Conservation (phyloP, 345 rosid species). For the Camelina sativa region DNA sequence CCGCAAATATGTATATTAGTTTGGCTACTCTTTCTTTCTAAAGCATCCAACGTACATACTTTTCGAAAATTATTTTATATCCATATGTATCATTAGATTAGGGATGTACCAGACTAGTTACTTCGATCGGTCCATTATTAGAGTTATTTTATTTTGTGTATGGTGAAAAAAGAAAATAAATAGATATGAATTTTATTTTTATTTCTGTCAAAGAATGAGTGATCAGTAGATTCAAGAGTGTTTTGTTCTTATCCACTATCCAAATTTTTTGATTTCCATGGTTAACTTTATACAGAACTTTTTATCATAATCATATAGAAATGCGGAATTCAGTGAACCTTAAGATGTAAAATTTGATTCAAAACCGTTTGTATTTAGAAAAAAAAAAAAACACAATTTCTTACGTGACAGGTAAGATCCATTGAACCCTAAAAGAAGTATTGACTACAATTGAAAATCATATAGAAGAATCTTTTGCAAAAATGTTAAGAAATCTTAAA, state of each 20-base stretch:
- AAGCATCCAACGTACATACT: too few species aligned
- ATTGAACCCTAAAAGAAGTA: background rate
- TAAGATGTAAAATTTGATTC: background rate
- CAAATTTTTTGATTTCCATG: background rate
- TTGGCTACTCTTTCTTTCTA: too few species aligned
- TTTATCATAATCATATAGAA: constrained; percentile 7
- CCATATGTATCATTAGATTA: too few species aligned
- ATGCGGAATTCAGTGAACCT: constrained; percentile 32
- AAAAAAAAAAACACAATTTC: background rate
- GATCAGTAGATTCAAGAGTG: background rate
- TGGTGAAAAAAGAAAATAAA: too few species aligned
- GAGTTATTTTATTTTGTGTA: too few species aligned
- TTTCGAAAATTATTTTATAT: too few species aligned
- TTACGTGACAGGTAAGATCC: background rate
- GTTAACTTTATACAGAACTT: background rate
- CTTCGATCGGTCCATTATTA: too few species aligned
- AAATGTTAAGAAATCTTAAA: constrained; percentile 31
- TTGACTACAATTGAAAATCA: constrained; percentile 7
- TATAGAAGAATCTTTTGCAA: background rate
- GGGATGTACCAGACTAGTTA: too few species aligned
- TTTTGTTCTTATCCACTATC: constrained; percentile 11
- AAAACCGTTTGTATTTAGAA: background rate
- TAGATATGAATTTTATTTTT: too few species aligned
- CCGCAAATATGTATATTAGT: too few species aligned
- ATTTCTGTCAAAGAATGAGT: background rate